Conservation (phyloP, 202 grass and related monocot genomes). For the Hordeum pubiflorum region DNA sequence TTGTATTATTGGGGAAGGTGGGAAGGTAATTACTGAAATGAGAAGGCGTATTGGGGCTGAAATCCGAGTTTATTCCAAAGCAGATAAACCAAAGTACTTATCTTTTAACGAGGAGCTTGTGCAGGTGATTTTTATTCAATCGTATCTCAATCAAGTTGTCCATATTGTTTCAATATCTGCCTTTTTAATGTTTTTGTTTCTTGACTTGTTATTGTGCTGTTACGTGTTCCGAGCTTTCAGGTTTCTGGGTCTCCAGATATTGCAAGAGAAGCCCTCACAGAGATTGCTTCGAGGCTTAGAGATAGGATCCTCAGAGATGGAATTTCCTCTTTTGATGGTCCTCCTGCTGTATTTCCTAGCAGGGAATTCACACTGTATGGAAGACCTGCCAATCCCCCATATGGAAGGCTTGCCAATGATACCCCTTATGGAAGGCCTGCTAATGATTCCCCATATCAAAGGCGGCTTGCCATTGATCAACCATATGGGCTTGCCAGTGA, state of each 20-base stretch:
- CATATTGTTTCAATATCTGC: conserved; percentile 14
- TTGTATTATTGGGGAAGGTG: conserved; percentile 94
- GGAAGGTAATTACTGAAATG: conserved; percentile 94
- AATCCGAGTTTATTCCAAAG: conserved; percentile 86
- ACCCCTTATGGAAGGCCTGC: conserved; percentile 7
- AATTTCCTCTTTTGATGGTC: conserved; percentile 47
- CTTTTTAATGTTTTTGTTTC: neutral
- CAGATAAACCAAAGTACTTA: conserved; percentile 85
- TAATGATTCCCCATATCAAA: conserved; percentile 14
- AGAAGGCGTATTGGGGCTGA: conserved; percentile 75
- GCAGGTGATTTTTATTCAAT: conserved; percentile 57
- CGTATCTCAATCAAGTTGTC: neutral
- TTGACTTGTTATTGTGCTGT: conserved; percentile 22
- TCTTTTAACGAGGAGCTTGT: conserved; percentile 85
- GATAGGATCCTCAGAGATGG: conserved; percentile 65
- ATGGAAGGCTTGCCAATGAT: conserved; percentile 15
- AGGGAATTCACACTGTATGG: conserved; percentile 39
- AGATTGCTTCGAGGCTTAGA: conserved; percentile 89
- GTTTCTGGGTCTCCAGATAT: conserved; percentile 67
- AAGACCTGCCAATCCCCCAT: conserved; percentile 41
- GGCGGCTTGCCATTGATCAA: conserved; percentile 6
- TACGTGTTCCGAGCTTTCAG: conserved; percentile 58
- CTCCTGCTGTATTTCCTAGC: conserved; percentile 41
- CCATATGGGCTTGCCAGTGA: conserved; percentile 29
- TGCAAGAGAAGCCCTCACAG: conserved; percentile 69